A percentile compares a stretch with the other conserved stretches of the same genome.
These are phyloP conservation scores for Rhexocercosporidium sp. DNA, from an alignment of 2,329 filamentous ascomycete genomes.

Conservation along the genomic window DNA sequence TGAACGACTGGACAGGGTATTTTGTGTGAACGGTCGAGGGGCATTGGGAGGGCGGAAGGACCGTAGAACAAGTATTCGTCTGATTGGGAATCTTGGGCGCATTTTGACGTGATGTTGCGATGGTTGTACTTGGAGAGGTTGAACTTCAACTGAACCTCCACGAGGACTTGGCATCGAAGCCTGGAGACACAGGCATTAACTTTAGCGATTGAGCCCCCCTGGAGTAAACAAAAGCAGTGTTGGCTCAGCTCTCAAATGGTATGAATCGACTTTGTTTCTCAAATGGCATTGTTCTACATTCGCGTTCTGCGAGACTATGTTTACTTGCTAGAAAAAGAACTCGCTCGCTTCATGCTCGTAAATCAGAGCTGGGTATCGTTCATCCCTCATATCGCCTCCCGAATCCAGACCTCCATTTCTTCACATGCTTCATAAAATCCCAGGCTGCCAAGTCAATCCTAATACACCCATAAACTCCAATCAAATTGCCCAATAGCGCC, in stretches of 20 bases:
- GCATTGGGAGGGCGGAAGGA: conserved; percentile 45
- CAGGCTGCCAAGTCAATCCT: not conserved
- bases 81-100: conserved; percentile 42
- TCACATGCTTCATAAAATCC: not conserved
- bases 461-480: not conserved
- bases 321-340: not conserved
- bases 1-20: conserved; percentile 52
- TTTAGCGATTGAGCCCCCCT: not conserved
- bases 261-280: not conserved
- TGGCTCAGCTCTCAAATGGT: not conserved
- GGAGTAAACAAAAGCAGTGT: not conserved
- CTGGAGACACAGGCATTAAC: not conserved
- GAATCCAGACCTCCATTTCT: not conserved
- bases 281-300: not conserved
- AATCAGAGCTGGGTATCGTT: conserved; percentile 15
- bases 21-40: conserved; percentile 62
- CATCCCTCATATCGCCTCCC: not conserved
- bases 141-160: not conserved
- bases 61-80: conserved; percentile 48
- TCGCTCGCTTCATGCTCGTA: conserved; percentile 8
- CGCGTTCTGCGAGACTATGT: not conserved
- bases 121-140: not conserved
- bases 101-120: conserved; percentile 26
- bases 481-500: not conserved
- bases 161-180: not conserved